These are phyloP conservation scores for Pseudogymnoascus sp. DNA, from an alignment of 2,329 filamentous ascomycete genomes.

Conservation along the genomic window DNA sequence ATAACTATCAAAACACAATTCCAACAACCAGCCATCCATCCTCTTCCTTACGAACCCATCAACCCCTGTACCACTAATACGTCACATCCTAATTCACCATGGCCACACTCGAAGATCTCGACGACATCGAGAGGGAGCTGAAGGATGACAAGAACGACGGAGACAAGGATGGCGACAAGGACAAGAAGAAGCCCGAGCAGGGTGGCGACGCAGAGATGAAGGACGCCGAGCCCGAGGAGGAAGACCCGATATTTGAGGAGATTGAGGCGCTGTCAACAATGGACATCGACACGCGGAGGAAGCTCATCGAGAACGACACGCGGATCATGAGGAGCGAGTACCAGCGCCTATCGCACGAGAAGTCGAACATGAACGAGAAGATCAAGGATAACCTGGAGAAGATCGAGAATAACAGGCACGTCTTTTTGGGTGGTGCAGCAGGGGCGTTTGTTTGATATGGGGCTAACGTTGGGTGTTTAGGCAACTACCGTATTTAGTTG, in stretches of 20 bases:
- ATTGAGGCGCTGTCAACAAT: conserved; percentile 87
- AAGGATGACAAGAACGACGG: conserved; percentile 53
- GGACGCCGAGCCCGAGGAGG: conserved; percentile 65
- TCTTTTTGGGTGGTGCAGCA: conserved; percentile 8
- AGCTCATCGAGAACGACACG: conserved; percentile 92
- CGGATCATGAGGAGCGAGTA: conserved; percentile 98
- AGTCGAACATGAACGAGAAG: conserved; percentile 92
- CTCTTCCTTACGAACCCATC: conserved; percentile 1
- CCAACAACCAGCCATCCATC: not conserved
- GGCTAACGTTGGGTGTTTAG: conserved; percentile 37
- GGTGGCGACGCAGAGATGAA: conserved; percentile 65
- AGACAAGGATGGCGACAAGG: conserved; percentile 47
- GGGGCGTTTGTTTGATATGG: not conserved
- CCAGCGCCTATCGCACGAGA: conserved; percentile 89
- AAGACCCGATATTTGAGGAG: conserved; percentile 84
- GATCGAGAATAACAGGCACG: conserved; percentile 95
- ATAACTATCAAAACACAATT: conserved; percentile 3
- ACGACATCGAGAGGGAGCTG: conserved; percentile 63
- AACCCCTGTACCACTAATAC: not conserved
- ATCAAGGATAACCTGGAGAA: conserved; percentile 99
- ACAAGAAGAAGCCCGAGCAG: conserved; percentile 44
- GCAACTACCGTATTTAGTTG: conserved; percentile 95
- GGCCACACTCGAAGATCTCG: conserved; percentile 70
- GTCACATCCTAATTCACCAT: conserved; percentile 37
- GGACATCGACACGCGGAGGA: conserved; percentile 85